Conservation (phyloP, 1,284 basidiomycete genomes). For the Sporisorium graminicola region DNA sequence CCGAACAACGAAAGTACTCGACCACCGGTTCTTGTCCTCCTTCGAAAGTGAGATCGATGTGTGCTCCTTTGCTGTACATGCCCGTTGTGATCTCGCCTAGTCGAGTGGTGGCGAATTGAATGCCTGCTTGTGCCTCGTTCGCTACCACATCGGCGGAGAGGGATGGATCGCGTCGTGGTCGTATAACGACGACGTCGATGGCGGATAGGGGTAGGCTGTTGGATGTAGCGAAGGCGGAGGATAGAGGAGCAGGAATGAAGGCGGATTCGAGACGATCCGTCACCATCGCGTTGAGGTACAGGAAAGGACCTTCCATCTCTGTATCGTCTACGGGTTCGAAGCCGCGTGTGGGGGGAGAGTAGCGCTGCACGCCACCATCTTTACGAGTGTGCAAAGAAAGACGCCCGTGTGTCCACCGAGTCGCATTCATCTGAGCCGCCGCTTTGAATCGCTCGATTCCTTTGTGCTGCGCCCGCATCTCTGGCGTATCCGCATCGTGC, state of each 20-base stretch:
- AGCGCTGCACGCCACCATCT: constrained; percentile 73
- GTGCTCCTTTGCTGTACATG: constrained; percentile 63
- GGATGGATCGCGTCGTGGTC: constrained; percentile 79
- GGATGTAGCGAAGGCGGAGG: constrained; percentile 32
- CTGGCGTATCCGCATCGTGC: constrained; percentile 72
- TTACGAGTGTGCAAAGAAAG: constrained; percentile 73
- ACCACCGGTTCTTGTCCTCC: constrained; percentile 73
- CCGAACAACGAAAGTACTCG: constrained; percentile 83
- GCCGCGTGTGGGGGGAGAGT: constrained; percentile 73
- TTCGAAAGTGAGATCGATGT: constrained; percentile 44
- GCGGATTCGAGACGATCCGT: constrained; percentile 84
- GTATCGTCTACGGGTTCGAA: constrained; percentile 71
- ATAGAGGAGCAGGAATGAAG: constrained; percentile 81
- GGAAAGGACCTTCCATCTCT: constrained; percentile 78
- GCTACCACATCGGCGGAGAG: constrained; percentile 23
- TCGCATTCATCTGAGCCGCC: constrained; percentile 82
- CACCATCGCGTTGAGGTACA: constrained; percentile 84
- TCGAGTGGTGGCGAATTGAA: constrained; percentile 31
- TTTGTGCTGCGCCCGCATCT: constrained; percentile 77
- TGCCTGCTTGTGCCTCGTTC: neutral
- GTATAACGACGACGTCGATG: constrained; percentile 85
- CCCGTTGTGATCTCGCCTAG: constrained; percentile 41
- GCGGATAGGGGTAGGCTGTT: constrained; percentile 61
- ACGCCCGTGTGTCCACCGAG: constrained; percentile 79
- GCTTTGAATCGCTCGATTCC: constrained; percentile 87